These are phyloP conservation scores for Mycena capillaripes DNA, from an alignment of 768 basidiomycete species.

Conservation along the genomic window DNA sequence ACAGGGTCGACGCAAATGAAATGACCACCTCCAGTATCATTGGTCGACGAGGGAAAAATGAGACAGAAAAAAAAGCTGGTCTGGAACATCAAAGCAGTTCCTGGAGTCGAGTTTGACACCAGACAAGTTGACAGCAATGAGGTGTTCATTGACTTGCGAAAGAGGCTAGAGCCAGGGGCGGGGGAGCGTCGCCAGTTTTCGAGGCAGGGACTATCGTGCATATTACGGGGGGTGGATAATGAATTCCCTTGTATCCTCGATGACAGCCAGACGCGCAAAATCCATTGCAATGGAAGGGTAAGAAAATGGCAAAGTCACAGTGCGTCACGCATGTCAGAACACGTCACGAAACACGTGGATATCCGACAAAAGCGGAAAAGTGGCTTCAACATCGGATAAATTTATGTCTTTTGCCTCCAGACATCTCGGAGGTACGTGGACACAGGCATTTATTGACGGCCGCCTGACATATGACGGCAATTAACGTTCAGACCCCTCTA, in stretches of 20 bases:
- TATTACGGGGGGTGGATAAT: background rate
- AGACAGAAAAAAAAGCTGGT: background rate
- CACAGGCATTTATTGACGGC: background rate
- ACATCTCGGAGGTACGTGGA: background rate
- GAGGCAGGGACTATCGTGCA: background rate
- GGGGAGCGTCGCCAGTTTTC: background rate
- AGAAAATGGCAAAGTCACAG: background rate
- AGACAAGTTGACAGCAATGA: slow-evolving; percentile 11
- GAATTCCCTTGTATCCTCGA: background rate
- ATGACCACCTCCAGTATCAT: background rate
- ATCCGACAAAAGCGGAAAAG: slow-evolving; percentile 1
- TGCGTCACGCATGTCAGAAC: background rate
- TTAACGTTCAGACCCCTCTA: background rate
- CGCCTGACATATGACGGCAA: slow-evolving; percentile 21
- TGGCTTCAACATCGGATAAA: background rate
- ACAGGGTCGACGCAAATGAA: too few species aligned
- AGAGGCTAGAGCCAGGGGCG: slow-evolving; percentile 13
- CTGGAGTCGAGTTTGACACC: background rate
- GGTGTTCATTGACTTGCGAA: background rate
- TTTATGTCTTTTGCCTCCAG: background rate
- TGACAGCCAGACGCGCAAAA: background rate
- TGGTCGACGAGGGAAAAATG: background rate
- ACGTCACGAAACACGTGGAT: slow-evolving; percentile 13
- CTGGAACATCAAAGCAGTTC: background rate
- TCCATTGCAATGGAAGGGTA: too few species aligned